Conservation (phyloP, 805 yeast species). For the Jamesozyma hellenica region DNA sequence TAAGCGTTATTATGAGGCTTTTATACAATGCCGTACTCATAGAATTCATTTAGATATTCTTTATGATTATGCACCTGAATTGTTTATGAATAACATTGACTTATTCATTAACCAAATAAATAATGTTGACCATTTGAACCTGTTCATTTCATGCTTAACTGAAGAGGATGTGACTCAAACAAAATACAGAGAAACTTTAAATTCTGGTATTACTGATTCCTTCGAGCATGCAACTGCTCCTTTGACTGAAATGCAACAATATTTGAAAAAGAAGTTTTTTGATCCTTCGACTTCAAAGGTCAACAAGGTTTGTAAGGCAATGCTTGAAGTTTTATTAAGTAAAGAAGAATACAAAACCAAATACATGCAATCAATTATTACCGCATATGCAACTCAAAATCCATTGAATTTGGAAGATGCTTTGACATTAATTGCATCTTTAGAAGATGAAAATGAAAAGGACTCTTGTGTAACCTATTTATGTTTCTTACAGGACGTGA, state of each 20-base stretch:
- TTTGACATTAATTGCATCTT: conserved; percentile 46
- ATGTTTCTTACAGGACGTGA: conserved; percentile 85
- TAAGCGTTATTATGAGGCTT: conserved; percentile 59
- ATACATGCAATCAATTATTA: conserved; percentile 68
- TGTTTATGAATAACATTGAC: conserved; percentile 55
- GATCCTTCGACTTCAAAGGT: conserved; percentile 46
- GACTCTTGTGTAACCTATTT: conserved; percentile 70
- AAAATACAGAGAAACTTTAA: conserved; percentile 67
- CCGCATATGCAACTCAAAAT: conserved; percentile 84
- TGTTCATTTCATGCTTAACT: conserved; percentile 75
- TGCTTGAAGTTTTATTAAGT: conserved; percentile 44
- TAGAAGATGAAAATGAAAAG: conserved; percentile 39
- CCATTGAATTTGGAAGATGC: conserved; percentile 83
- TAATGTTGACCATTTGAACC: conserved; percentile 66
- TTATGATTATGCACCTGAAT: conserved; percentile 73
- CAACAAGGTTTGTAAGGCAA: conserved; percentile 64
- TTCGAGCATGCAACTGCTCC: conserved; percentile 26
- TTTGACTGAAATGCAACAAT: conserved; percentile 32
- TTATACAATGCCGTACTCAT: conserved; percentile 75
- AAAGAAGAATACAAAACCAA: conserved; percentile 41
- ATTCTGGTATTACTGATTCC: conserved; percentile 20
- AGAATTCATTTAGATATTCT: conserved; percentile 84
- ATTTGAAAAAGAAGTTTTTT: conserved; percentile 32
- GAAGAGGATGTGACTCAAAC: conserved; percentile 79
- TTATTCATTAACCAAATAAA: conserved; percentile 60